Conservation (phyloP, 2,329 filamentous ascomycete genomes). For the Sclerotinia glacialis region DNA sequence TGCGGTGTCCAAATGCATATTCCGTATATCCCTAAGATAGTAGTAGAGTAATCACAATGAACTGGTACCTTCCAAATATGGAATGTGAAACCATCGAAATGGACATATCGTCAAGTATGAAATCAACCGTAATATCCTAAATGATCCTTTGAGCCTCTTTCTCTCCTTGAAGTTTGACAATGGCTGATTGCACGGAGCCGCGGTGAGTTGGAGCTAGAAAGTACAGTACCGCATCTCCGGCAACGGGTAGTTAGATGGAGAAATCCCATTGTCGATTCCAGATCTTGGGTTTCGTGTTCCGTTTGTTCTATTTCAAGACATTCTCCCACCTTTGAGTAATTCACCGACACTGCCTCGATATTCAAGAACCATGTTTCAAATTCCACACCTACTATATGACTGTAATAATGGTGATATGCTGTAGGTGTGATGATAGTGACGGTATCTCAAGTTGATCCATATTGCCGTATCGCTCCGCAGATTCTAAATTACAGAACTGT, state of each 20-base stretch:
- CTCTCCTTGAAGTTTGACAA: background rate
- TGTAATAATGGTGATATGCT: slow-evolving; percentile 1
- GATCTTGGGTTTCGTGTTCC: background rate
- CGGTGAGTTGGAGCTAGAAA: background rate
- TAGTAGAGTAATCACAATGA: background rate
- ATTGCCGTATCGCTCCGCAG: background rate
- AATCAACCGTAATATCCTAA: slow-evolving; percentile 20
- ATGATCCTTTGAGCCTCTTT: slow-evolving; percentile 21
- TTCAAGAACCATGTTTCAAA: slow-evolving; percentile 16
- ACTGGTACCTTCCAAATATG: slow-evolving; percentile 17
- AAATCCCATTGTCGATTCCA: slow-evolving; percentile 7
- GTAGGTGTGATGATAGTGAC: background rate
- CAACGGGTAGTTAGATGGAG: slow-evolving; percentile 2
- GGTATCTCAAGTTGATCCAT: background rate
- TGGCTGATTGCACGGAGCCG: background rate
- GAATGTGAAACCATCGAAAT: slow-evolving; percentile 19
- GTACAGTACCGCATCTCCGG: slow-evolving; percentile 7
- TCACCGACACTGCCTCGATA: slow-evolving; percentile 17
- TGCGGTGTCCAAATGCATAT: slow-evolving; percentile 9
- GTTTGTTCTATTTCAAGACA: slow-evolving; percentile 17
- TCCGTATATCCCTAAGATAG: background rate
- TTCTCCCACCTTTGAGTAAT: slow-evolving; percentile 15
- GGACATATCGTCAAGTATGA: slow-evolving; percentile 6
- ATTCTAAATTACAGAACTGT: background rate
- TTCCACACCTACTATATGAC: background rate